phyloP scores from a whole-genome alignment of 768 basidiomycete species.

The Russula compacta region DNA sequence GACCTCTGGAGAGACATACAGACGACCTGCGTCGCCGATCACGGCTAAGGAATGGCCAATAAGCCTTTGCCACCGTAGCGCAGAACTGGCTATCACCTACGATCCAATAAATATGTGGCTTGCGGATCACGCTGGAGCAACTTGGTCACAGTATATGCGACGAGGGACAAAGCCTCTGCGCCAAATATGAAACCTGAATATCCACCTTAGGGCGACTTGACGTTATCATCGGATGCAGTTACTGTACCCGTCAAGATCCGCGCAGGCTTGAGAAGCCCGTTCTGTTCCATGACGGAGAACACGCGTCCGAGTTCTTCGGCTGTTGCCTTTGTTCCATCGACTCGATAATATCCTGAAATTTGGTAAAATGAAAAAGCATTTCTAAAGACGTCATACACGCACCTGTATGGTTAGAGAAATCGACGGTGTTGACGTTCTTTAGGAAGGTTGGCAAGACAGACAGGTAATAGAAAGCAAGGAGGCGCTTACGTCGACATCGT shows the following conservation, averaged over 20 bases:
- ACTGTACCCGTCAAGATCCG: slow-evolving; percentile 69
- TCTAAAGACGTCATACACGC: slow-evolving; percentile 11
- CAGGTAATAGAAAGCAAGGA: neutral
- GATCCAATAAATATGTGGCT: slow-evolving; percentile 84
- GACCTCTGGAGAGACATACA: slow-evolving; percentile 85
- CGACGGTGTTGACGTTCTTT: slow-evolving; percentile 83
- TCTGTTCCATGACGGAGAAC: slow-evolving; percentile 62
- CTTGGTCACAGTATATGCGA: slow-evolving; percentile 52
- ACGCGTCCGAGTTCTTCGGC: slow-evolving; percentile 69
- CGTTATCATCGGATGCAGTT: neutral
- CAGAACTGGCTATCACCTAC: slow-evolving; percentile 38
- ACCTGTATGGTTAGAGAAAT: slow-evolving; percentile 94
- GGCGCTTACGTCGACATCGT: slow-evolving; percentile 81
- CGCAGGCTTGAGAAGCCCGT: slow-evolving; percentile 62
- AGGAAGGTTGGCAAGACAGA: slow-evolving; percentile 1
- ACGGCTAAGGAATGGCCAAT: slow-evolving; percentile 52
- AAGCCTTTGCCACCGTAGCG: neutral
- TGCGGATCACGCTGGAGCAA: slow-evolving; percentile 49
- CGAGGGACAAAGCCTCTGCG: slow-evolving; percentile 62
- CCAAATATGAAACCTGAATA: slow-evolving; percentile 76
- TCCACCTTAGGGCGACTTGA: neutral
- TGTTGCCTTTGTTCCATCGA: slow-evolving; percentile 70
- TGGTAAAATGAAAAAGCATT: neutral
- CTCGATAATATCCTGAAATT: slow-evolving; percentile 68
- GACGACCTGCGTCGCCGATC: slow-evolving; percentile 80